Conservation (phyloP, 768 basidiomycete genomes). For the Lepiota subincarnata region DNA sequence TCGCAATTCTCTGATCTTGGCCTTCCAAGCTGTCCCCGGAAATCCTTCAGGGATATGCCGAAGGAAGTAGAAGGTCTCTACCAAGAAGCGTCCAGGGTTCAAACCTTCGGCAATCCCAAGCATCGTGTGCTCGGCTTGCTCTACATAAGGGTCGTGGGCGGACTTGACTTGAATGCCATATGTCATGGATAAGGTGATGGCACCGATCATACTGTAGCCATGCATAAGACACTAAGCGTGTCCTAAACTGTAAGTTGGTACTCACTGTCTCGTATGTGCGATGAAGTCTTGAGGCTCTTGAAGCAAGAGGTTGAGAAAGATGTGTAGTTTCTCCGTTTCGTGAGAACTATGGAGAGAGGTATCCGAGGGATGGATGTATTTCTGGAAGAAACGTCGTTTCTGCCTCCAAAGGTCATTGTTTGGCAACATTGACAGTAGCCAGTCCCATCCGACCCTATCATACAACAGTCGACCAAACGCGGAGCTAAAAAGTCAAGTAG, state of each 20-base stretch:
- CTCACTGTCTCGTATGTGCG: conserved; percentile 24
- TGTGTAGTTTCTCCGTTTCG: conserved; percentile 18
- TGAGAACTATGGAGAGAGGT: conserved; percentile 18
- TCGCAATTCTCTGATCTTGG: conserved; percentile 19
- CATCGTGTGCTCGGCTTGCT: conserved; percentile 4
- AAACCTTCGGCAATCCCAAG: too few relatives aligned
- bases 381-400: conserved; percentile 20
- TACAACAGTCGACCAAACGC: neutral
- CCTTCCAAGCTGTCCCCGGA: conserved; percentile 43
- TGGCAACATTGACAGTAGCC: conserved; percentile 19
- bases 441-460: conserved; percentile 20
- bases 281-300: conserved; percentile 19
- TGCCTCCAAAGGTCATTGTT: conserved; percentile 21
- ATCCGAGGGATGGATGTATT: conserved; percentile 19
- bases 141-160: conserved; percentile 6
- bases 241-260: neutral
- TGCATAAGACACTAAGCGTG: neutral
- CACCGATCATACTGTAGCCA: conserved; percentile 12
- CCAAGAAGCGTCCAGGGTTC: conserved; percentile 10
- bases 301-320: conserved; percentile 21
- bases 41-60: conserved; percentile 44
- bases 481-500: neutral
- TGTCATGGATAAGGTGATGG: conserved; percentile 1
- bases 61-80: conserved; percentile 23
- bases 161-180: conserved; percentile 11